Percentiles rank a stretch among this genome's conserved stretches.
These are phyloP conservation scores for Helichrysum umbraculigerum DNA, from an alignment of 129 eudicot genomes.

Conservation along the genomic window DNA sequence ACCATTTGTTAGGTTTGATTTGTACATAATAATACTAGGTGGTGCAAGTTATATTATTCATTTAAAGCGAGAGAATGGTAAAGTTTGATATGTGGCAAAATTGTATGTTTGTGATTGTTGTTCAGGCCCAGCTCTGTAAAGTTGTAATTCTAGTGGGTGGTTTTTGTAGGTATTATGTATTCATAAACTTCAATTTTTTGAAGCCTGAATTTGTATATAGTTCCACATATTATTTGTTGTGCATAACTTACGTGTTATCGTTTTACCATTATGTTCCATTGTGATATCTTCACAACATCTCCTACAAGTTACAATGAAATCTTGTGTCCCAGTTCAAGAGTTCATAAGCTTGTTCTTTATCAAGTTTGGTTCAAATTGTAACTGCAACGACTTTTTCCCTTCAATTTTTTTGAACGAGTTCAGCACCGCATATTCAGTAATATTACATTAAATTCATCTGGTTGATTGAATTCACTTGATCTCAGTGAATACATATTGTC, in stretches of 20 bases:
- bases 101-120: slow-evolving; percentile 22
- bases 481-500: background rate
- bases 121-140: slow-evolving; percentile 26
- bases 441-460: too few species aligned
- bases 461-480: background rate
- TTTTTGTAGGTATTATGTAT: slow-evolving; percentile 35
- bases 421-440: too few species aligned
- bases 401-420: too few species aligned
- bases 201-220: slow-evolving; percentile 31
- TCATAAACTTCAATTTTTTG: slow-evolving; percentile 22
- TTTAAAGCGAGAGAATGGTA: background rate
- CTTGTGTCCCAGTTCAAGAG: too few species aligned
- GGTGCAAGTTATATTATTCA: slow-evolving; percentile 16
- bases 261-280: background rate
- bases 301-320: too few species aligned
- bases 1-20: slow-evolving; percentile 4
- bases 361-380: too few species aligned
- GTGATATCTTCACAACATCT: background rate
- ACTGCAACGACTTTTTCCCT: too few species aligned
- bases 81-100: background rate
- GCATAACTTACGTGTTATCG: background rate
- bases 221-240: slow-evolving; percentile 22
- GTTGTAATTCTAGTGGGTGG: slow-evolving; percentile 25
- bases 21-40: slow-evolving; percentile 24
- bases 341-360: too few species aligned